Conservation (phyloP, 192 early-diverging fungal genomes). For the Backusella liffmaniae region DNA sequence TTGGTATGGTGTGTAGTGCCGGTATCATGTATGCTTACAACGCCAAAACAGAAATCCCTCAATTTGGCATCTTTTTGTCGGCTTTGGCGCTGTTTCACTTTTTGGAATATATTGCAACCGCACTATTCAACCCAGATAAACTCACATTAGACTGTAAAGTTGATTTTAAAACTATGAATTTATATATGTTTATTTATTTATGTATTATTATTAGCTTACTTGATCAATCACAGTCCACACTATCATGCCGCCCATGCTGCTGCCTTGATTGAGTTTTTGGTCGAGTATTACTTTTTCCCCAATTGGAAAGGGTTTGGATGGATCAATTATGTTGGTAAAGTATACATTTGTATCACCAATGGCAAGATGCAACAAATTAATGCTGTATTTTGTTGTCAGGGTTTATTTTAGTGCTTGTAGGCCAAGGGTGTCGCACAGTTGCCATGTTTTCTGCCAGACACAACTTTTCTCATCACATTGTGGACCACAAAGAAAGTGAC, state of each 20-base stretch:
- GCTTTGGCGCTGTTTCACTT: slow-evolving; percentile 77
- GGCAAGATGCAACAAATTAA: neutral
- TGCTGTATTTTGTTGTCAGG: slow-evolving; percentile 38
- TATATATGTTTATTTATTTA: neutral
- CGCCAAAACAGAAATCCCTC: slow-evolving; percentile 36
- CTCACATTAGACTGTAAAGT: slow-evolving; percentile 70
- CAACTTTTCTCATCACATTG: slow-evolving; percentile 86
- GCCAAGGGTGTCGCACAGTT: slow-evolving; percentile 73
- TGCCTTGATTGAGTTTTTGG: slow-evolving; percentile 66
- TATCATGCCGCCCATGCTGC: slow-evolving; percentile 71
- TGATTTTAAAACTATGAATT: neutral
- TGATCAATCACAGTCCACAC: slow-evolving; percentile 70
- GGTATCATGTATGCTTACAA: slow-evolving; percentile 45
- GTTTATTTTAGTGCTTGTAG: slow-evolving; percentile 57
- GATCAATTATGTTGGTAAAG: slow-evolving; percentile 42
- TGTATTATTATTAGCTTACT: slow-evolving; percentile 52
- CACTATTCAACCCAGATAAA: slow-evolving; percentile 70
- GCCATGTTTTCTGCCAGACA: slow-evolving; percentile 91
- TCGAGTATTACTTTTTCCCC: slow-evolving; percentile 66
- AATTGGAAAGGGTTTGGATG: slow-evolving; percentile 47
- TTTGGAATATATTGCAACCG: slow-evolving; percentile 85
- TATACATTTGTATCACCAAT: neutral
- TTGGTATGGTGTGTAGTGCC: slow-evolving; percentile 62
- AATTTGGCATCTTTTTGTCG: slow-evolving; percentile 67
- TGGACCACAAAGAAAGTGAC: slow-evolving; percentile 59